Evolutionary conservation across 2,329 filamentous ascomycete genomes (phyloP), one percentile per base, ranked within the genome.

Genomic region (Ciborinia camelliae): DNA sequence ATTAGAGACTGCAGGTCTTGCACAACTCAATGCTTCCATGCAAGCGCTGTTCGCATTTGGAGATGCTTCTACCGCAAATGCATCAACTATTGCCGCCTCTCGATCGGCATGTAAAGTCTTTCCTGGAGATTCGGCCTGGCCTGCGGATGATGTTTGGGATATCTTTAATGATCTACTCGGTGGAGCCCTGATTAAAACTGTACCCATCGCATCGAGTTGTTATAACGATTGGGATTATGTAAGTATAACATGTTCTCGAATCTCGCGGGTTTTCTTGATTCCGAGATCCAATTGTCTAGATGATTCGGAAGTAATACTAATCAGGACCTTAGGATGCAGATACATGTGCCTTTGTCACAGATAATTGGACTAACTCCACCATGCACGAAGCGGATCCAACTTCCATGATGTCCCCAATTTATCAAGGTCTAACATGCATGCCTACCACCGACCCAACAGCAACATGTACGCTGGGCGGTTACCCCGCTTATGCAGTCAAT

Each of bases 391-490:
- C 66, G 78, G 65, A 72, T 51, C 68, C 68, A 75, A 81, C 64
- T 80, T 77, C 72, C 75, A 78, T 68, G 79, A 83, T 72, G 79
- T 79, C 72, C 77, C 80, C 35, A 81, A 80, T 72, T 72, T 84
- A 53, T 79, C 80, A 35, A 70, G 67, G 71, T 12, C 61, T 71
- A 53, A 76, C 79, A 0, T 84, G 78, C 66, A 75, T 74, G 15
- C 64, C 67, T 37, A 63, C 65, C 4, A 57, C 26, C 10, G 51
- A 62, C 28, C 20, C 37, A 30, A 48, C 43, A 3, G 48, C 51
- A 23, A 63, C 43, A 4, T 70, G 67, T 41, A 63, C 51, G 5
- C 12, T 70, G 18, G 68, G 69, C 20, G 61, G 45, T 18, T 68
- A 70, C 23, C 64, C 63, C 5, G 23, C 26, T 9, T 71, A 68